Evolutionary conservation across 805 yeast genomes (phyloP), one percentile per base, ranked within the genome.

Genomic region (Blastobotrys peoriensis): DNA sequence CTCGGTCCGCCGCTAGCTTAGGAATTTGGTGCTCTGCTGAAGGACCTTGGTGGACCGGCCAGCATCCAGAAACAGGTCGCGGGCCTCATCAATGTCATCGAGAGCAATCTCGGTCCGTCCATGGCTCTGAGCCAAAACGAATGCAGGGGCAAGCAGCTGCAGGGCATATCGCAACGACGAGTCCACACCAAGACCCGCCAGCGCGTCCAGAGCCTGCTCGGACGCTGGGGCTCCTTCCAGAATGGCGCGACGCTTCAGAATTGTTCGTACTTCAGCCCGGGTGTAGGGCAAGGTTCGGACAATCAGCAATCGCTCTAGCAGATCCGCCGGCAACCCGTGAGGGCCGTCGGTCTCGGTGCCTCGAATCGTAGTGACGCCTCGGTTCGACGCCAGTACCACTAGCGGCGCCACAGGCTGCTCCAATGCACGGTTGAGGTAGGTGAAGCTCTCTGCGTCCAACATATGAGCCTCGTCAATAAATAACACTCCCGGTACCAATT

Each of bases 381-480:
- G 78, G 68, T 93, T 93, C 4, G 98, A 87, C 28, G 98, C 98
- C 63, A 93, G 75, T 2, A 93, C 88, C 28, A 93, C 98, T 45
- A 93, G 78, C 37, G 98, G 98, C 2, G 97, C 91, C 61, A 93
- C 85, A 21, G 83, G 70, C 41, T 89, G 81, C 67, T 93, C 98
- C 52, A 93, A 73, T 6, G 98, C 98, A 53, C 95, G 77, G 71
- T 93, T 93, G 59, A 93, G 72, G 64, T 86, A 93, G 9, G 98
- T 86, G 70, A 93, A 93, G 63, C 95, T 86, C 72, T 93, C 99
- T 51, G 93, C 83, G 63, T 93, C 98, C 57, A 93, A 74, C 98
- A 93, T 93, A 69, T 93, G 94, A 36, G 89, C 98, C 70, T 93
- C 99, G 67, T 93, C 99, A 56, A 93, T 93, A 66, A 93, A 93